These are phyloP conservation scores for Aspergillus ochraceus DNA, from an alignment of 2,329 filamentous ascomycete genomes.

Conservation along the genomic window DNA sequence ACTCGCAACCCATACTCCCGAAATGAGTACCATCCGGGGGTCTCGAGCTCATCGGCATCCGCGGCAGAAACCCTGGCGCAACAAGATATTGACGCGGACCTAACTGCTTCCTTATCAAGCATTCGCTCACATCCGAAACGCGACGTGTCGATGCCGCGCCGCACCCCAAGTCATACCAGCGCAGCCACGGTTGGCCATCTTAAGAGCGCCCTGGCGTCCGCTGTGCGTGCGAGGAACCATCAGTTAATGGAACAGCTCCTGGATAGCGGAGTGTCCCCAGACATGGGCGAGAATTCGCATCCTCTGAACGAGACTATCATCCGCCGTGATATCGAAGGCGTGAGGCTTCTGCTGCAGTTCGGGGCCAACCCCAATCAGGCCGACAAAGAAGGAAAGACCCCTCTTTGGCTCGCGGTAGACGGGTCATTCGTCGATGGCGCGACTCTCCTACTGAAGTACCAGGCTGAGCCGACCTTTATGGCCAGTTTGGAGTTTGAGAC, in stretches of 20 bases:
- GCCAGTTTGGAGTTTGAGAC: slow-evolving; percentile 55
- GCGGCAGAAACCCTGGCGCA: slow-evolving; percentile 2
- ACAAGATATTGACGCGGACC: not conserved
- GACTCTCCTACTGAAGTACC: slow-evolving; percentile 63
- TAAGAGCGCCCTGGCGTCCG: slow-evolving; percentile 48
- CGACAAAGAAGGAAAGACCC: slow-evolving; percentile 52
- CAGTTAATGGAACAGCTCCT: slow-evolving; percentile 59
- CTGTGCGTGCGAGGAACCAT: slow-evolving; percentile 59
- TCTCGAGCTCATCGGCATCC: slow-evolving; percentile 2
- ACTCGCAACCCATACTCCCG: not conserved
- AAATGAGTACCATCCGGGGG: not conserved
- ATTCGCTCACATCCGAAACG: not conserved
- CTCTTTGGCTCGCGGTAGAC: slow-evolving; percentile 54
- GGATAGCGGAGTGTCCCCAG: slow-evolving; percentile 57
- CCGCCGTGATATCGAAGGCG: slow-evolving; percentile 53
- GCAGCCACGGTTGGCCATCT: slow-evolving; percentile 6
- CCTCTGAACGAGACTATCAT: slow-evolving; percentile 56
- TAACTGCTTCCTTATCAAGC: not conserved
- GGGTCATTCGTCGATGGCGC: slow-evolving; percentile 58
- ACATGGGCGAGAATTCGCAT: slow-evolving; percentile 48
- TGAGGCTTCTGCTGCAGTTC: slow-evolving; percentile 58
- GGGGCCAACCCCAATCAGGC: slow-evolving; percentile 57
- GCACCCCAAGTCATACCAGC: slow-evolving; percentile 10
- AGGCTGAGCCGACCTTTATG: slow-evolving; percentile 58
- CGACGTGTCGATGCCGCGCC: slow-evolving; percentile 1